Percentiles rank a stretch among this genome's conserved stretches.
These are phyloP conservation scores for Sclerotinia subarctica DNA, from an alignment of 2,329 filamentous ascomycete species.

Conservation along the genomic window DNA sequence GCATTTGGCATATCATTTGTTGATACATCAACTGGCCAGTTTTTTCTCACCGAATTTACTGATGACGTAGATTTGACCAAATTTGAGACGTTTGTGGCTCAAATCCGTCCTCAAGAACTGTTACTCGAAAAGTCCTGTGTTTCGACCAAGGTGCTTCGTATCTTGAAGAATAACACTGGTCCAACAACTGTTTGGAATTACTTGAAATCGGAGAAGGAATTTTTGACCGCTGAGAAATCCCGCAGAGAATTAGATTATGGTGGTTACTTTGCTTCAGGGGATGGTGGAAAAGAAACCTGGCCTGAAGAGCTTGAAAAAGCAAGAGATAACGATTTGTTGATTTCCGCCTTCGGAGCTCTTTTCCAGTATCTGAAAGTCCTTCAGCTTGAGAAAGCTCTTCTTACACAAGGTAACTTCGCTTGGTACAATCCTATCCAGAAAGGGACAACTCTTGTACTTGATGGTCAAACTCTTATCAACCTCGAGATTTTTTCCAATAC, in stretches of 20 bases:
- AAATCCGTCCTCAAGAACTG: slow-evolving; percentile 83
- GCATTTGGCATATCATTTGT: slow-evolving; percentile 91
- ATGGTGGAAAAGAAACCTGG: slow-evolving; percentile 62
- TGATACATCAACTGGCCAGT: slow-evolving; percentile 93
- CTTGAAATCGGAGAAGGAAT: slow-evolving; percentile 81
- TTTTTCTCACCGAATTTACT: slow-evolving; percentile 85
- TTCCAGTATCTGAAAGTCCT: slow-evolving; percentile 81
- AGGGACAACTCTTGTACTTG: slow-evolving; percentile 80
- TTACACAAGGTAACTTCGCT: slow-evolving; percentile 87
- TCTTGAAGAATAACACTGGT: slow-evolving; percentile 91
- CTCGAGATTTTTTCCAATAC: slow-evolving; percentile 96
- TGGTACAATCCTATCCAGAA: slow-evolving; percentile 92
- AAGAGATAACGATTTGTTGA: slow-evolving; percentile 73
- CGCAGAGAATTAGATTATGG: slow-evolving; percentile 75
- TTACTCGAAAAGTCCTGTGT: slow-evolving; percentile 83
- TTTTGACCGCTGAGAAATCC: slow-evolving; percentile 82
- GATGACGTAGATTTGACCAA: slow-evolving; percentile 93
- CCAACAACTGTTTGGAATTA: slow-evolving; percentile 96
- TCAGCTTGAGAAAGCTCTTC: slow-evolving; percentile 82
- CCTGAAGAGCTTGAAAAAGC: slow-evolving; percentile 69
- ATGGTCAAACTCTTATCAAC: slow-evolving; percentile 95
- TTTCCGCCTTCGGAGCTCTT: slow-evolving; percentile 88
- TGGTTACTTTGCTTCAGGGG: slow-evolving; percentile 69
- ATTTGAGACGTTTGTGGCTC: slow-evolving; percentile 94
- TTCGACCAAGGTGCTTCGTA: slow-evolving; percentile 84